Base-by-base conservation (phyloP, 805 yeast genomes). In the Candida ponderosae region DNA sequence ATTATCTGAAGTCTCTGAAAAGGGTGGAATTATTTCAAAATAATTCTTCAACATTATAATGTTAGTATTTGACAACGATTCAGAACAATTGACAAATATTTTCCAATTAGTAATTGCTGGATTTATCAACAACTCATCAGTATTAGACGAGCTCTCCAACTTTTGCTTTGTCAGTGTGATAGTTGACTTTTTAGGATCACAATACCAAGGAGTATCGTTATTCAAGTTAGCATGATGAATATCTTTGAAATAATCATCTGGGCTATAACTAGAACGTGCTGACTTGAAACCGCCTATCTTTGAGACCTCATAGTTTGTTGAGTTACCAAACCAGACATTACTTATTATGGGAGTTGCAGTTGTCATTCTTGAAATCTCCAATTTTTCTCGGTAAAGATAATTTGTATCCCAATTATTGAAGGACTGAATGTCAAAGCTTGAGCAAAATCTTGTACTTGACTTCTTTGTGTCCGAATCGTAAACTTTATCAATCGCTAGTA, bases 301-400 rank as follows among this genome's bases (percentile, higher is more conserved):
- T 38, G 55, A 51, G 5, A 57, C 58, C 42, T 77, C 79, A 51
- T 67, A 76, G 55, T 89, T 96, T 45, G 84, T 76, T 1, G 78
- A 63, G 51, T 89, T 90, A 2, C 97, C 97, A 36, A 81, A 68
- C 89, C 90, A 89, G 6, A 88, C 72, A 34, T 73, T 66, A 7
- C 54, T 43, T 14, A 54, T 52, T 2, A 85, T 62, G 11, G 66
- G 70, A 0, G 93, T 73, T 0, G 95, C 94, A 9, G 85, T 68
- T 1, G 95, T 81, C 89, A 89, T 82, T 51, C 74, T 76, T 1
- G 87, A 67, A 36, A 87, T 81, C 56, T 89, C 96, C n/a, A 83
- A 65, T 42, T 82, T 76, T 55, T 89, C 97, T 50, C 82, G 76
- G 44, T 75, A 68, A 17, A 72, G 65, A 50, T 79, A 77, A 48